A percentile compares a stretch with the other conserved stretches of the same genome.
Conservation (phyloP, 108 stramenopile species). For the Cyclotella cryptica region DNA sequence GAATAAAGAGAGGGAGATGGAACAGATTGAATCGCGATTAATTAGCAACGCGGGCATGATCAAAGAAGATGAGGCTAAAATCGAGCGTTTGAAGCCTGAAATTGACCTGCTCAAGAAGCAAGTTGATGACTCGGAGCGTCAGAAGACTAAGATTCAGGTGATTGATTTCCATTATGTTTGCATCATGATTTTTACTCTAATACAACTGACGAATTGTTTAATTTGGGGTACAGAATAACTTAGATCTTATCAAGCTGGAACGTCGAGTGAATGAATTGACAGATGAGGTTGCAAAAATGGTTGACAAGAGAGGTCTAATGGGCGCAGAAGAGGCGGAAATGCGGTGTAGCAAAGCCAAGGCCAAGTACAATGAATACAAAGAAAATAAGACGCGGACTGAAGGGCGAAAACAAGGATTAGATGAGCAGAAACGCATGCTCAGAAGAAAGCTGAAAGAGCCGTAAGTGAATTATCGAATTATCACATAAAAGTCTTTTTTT, state of each 20-base stretch:
- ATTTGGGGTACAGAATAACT: constrained; percentile 60
- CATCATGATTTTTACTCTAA: neutral
- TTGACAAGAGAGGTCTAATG: constrained; percentile 52
- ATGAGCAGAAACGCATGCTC: constrained; percentile 67
- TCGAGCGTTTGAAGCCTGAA: constrained; percentile 47
- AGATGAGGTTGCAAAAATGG: constrained; percentile 19
- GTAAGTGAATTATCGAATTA: constrained; percentile 25
- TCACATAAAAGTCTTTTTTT: neutral
- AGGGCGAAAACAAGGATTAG: constrained; percentile 66
- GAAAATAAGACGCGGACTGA: constrained; percentile 51
- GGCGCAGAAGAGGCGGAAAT: constrained; percentile 57
- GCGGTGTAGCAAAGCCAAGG: constrained; percentile 29
- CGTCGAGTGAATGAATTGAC: constrained; percentile 16
- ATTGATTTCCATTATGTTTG: neutral
- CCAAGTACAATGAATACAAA: constrained; percentile 41
- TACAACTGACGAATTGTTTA: neutral
- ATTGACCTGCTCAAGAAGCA: constrained; percentile 58
- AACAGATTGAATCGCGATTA: constrained; percentile 45
- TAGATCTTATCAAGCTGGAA: constrained; percentile 60
- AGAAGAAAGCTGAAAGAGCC: constrained; percentile 56
- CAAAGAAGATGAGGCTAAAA: constrained; percentile 30
- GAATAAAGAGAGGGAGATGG: constrained; percentile 59
- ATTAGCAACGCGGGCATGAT: constrained; percentile 21
- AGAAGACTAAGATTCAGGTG: constrained; percentile 13
- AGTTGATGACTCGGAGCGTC: constrained; percentile 59